Evolutionary conservation across 805 yeast species (phyloP).

Genomic region (Suhomyces xylopsoci): DNA sequence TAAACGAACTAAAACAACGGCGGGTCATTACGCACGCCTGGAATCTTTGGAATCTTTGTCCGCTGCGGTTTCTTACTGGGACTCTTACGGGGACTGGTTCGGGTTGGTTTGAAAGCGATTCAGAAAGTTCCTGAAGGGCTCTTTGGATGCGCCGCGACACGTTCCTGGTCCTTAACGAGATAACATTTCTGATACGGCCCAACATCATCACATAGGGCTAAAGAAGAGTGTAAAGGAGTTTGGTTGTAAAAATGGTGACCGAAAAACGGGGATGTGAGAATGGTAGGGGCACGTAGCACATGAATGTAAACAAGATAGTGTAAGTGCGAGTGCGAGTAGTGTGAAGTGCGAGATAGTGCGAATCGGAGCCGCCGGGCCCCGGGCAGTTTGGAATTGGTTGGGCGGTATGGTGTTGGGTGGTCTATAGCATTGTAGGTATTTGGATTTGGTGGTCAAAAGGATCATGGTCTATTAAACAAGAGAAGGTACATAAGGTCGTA

Average conservation of each 20-base stretch:
- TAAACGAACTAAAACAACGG: conserved; percentile 3
- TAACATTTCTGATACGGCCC: conserved; percentile 38
- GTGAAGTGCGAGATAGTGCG: neutral
- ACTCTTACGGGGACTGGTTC: conserved; percentile 44
- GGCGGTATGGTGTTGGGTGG: no score
- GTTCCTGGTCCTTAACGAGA: conserved; percentile 41
- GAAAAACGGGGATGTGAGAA: neutral
- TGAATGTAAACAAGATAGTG: neutral
- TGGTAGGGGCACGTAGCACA: neutral
- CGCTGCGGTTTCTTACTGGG: conserved; percentile 6
- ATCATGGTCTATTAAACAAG: neutral
- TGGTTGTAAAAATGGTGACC: neutral
- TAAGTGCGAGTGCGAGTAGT: neutral
- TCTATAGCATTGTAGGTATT: no score
- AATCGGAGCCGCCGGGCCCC: neutral
- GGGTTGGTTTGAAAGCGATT: conserved; percentile 26
- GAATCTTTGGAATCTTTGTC: conserved; percentile 1
- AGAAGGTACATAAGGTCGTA: neutral
- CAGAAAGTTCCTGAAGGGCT: conserved; percentile 47
- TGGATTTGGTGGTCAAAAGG: neutral
- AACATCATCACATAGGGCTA: neutral
- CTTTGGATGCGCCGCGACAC: conserved; percentile 44
- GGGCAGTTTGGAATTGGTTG: no score
- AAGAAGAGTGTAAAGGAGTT: neutral
- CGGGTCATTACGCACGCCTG: neutral